phyloP scores from a whole-genome alignment of 2,329 filamentous ascomycete genomes.

The Pestalotiopsis sp. region DNA sequence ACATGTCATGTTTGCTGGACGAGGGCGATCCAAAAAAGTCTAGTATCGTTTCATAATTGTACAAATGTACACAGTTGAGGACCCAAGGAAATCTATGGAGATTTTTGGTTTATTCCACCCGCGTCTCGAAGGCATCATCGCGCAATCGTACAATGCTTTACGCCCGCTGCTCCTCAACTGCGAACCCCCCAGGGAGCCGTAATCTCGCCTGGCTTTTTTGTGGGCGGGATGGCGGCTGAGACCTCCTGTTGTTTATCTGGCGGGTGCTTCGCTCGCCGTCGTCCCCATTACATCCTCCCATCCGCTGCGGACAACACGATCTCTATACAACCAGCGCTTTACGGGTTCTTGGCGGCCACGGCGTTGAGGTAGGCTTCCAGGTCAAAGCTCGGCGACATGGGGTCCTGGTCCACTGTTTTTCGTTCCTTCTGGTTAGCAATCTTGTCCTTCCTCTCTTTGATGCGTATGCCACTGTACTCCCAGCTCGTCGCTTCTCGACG shows the following conservation, averaged over 20 bases:
- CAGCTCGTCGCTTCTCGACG: not conserved
- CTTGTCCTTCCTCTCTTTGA: not conserved
- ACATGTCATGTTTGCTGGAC: slow-evolving; percentile 1
- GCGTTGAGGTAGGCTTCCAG: slow-evolving; percentile 81
- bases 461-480: too few relatives aligned
- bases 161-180: slow-evolving; percentile 2
- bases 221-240: slow-evolving; percentile 6
- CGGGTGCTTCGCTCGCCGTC: slow-evolving; percentile 15
- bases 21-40: slow-evolving; percentile 10
- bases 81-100: slow-evolving; percentile 35
- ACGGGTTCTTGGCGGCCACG: slow-evolving; percentile 57
- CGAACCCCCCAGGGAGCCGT: not conserved
- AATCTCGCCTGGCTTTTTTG: not conserved
- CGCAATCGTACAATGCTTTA: slow-evolving; percentile 28
- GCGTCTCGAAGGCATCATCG: slow-evolving; percentile 20
- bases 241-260: not conserved
- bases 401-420: slow-evolving; percentile 70
- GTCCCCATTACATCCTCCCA: slow-evolving; percentile 22
- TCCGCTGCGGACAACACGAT: slow-evolving; percentile 10
- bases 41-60: slow-evolving; percentile 30
- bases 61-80: slow-evolving; percentile 32
- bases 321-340: slow-evolving; percentile 24
- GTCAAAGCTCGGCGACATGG: slow-evolving; percentile 88
- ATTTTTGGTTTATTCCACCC: slow-evolving; percentile 17
- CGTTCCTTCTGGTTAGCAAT: not conserved